phyloP scores from a whole-genome alignment of 163 green algal genomes.

The Coccomyxa subellipsoidea region DNA sequence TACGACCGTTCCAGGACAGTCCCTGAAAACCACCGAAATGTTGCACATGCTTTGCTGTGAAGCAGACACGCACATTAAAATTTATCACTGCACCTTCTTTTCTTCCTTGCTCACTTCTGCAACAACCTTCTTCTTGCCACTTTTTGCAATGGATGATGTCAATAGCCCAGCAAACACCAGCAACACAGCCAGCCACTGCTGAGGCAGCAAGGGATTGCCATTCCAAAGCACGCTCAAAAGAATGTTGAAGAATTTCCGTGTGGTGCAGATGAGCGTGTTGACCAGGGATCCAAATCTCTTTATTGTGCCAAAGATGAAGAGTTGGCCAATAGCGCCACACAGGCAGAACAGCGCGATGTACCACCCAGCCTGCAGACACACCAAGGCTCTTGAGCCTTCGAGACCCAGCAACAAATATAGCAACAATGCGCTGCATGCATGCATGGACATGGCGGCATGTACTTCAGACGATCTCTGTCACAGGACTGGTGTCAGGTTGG shows the following conservation, averaged over 20 bases:
- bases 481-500: background rate
- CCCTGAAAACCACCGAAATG: too few relatives aligned
- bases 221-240: constrained; percentile 83
- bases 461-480: background rate
- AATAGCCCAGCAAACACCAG: constrained; percentile 92
- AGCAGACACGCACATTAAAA: background rate
- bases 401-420: background rate
- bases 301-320: constrained; percentile 99
- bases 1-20: too few relatives aligned
- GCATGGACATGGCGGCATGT: background rate
- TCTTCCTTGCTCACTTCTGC: background rate
- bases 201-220: constrained; percentile 71
- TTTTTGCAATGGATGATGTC: constrained; percentile 64
- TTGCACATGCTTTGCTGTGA: too few relatives aligned
- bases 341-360: constrained; percentile 93
- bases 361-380: constrained; percentile 38
- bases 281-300: constrained; percentile 85
- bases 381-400: too few relatives aligned
- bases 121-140: constrained; percentile 9
- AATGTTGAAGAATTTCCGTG: constrained; percentile 99
- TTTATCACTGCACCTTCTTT: background rate
- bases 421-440: too few relatives aligned
- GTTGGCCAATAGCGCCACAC: constrained; percentile 91
- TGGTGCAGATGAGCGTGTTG: constrained; percentile 95
- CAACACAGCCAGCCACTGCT: constrained; percentile 91